These are phyloP conservation scores for Coelastrella sp. DNA, from an alignment of 139 green algal genomes.

Conservation along the genomic window DNA sequence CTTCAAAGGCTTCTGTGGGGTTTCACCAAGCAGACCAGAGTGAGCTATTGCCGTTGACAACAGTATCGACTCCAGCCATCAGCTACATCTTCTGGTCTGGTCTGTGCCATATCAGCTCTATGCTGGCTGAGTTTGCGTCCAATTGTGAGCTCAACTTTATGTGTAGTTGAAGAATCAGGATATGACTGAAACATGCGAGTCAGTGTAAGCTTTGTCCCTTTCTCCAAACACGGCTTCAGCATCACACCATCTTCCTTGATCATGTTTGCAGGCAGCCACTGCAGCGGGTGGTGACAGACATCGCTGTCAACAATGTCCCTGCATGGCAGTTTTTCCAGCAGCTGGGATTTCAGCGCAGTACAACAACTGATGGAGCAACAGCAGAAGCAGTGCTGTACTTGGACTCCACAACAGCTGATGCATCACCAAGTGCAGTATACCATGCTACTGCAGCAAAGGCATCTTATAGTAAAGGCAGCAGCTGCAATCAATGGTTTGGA, in stretches of 20 bases:
- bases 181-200: no score
- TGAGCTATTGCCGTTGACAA: no score
- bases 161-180: background rate
- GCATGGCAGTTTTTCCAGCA: constrained; percentile 16
- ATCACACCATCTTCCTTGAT: background rate
- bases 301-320: constrained; percentile 6
- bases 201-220: no score
- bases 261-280: background rate
- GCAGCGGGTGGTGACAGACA: background rate
- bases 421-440: background rate
- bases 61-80: no score
- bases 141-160: no score
- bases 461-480: background rate
- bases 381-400: constrained; percentile 20
- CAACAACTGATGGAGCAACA: background rate
- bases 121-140: background rate
- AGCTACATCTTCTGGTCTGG: background rate
- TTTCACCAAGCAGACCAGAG: no score
- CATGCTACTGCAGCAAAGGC: background rate
- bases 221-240: no score
- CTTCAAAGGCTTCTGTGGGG: no score
- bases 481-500: background rate
- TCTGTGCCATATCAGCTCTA: background rate
- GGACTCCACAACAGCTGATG: background rate
- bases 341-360: background rate